Base-by-base conservation (phyloP, 768 basidiomycete genomes). In the Mrakia hoshinonis region DNA sequence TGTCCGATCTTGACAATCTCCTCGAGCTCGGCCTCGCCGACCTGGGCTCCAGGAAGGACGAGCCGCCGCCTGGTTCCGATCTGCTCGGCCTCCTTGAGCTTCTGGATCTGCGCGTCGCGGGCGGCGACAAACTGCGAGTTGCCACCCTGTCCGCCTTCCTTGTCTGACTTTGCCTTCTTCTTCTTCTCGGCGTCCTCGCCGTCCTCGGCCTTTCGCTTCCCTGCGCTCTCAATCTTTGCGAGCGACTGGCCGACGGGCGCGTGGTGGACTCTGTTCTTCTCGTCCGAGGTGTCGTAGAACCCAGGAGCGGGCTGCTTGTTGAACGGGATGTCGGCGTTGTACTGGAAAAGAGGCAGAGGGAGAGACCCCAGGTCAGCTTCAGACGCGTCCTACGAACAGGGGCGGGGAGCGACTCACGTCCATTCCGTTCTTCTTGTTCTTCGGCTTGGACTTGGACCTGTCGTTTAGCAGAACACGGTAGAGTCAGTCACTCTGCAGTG, bases 1-100 rank as follows among this genome's bases (percentile, higher is more conserved):
- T 90, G 87, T 0, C 96, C 96, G 77, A 98, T 97, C 82, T 98
- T 99, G 74, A 96, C 95, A 73, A 99, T 97, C 74, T 97, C 93
- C 81, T 98, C 96, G 64, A 99, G 81, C 79, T 99, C 96, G 3
- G 84, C 81, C 81, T 99, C 96, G 11, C 92, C 90, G 20, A 99
- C 96, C 76, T 99, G 96, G 7, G 95, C 91, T 31, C 82, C 81
- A 0, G 96, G 96, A 18, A 99, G 83, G 67, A 85, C 85, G 36
- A 99, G 82, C 79, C 90, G 91, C 75, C 91, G 81, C 74, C 96
- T 81, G 74, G 92, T 85, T 31, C 92, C 90, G 70, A 98, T 93
- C 67, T 90, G 92, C 79, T 97, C 93, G 24, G 94, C 94, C 79
- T 99, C 96, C 80, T 96, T 96, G 70, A 98, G 82, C 79, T 94